Base-by-base conservation (phyloP, 2,329 filamentous ascomycete genomes). In the Pezicula radicicola region DNA sequence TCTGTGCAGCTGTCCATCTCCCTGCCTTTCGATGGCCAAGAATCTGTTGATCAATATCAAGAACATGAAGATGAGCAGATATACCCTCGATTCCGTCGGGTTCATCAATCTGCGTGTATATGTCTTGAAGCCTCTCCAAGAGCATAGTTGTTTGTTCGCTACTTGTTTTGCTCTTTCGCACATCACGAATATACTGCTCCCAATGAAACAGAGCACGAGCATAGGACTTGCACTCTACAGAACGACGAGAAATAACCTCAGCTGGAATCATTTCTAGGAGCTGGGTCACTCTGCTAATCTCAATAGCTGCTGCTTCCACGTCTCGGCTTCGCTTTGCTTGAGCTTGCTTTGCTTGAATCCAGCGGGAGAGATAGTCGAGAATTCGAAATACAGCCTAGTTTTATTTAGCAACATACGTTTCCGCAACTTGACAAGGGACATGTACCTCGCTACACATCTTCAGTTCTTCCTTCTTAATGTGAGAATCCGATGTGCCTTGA, bases 81-180 rank as follows among this genome's bases (percentile, higher is more conserved):
- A 99, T 93, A 3, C 94, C 94, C 66, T 97, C 92, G 33, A 99
- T 85, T 1, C 93, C 92, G 68, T 99, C 94, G 0, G 94, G 95
- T 62, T 99, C 94, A 64, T 99, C 94, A 55, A 99, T 97, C 61
- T 97, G 89, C 1, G 91, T 90, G 69, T 99, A 99, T 16, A 99
- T 96, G 49, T 93, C 86, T 65, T 97, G 93, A 21, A 99, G 75
- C 55, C 86, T 83, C 59, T 91, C 83, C 54, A 95, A 81, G 4
- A 94, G 76, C 21, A 83, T 77, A 49, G 87, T 77, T n/a, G 80
- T 73, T 19, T 83, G 79, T 2, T 77, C 75, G 1, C 73, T 44
- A 33, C 27, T 25, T 41, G 53, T 44, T 35, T 54, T 50, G 15
- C 48, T 53, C 9, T 54, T 40, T 36, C 63, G 54, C 18, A 62